Conservation (phyloP, 345 rosid genomes). For the Sapria himalayana region DNA sequence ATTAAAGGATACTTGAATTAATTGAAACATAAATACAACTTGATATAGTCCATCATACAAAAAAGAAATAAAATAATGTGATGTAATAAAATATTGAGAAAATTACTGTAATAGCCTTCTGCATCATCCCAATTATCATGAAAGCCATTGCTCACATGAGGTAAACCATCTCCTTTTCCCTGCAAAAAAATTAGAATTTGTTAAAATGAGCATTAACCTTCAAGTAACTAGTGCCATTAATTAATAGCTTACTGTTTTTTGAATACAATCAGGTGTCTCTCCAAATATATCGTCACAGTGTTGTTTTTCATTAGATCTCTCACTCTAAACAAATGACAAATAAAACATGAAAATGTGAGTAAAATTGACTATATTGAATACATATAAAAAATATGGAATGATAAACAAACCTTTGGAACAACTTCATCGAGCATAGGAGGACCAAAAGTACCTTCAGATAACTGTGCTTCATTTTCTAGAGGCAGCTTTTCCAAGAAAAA, state of each 20-base stretch:
- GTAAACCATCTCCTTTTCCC: conserved; percentile 57
- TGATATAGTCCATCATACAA: no score
- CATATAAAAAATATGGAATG: not conserved
- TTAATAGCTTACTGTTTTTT: conserved; percentile 43
- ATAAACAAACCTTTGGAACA: conserved; percentile 61
- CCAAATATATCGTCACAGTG: conserved; percentile 91
- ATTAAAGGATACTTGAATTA: no score
- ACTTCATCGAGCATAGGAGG: conserved; percentile 85
- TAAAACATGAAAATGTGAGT: conserved; percentile 5
- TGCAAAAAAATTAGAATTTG: conserved; percentile 15
- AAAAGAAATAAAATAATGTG: not conserved
- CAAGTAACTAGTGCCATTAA: not conserved
- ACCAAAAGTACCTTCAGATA: conserved; percentile 20
- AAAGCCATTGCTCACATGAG: conserved; percentile 55
- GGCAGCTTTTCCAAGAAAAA: conserved; percentile 42
- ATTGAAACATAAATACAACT: no score
- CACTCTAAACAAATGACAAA: conserved; percentile 43
- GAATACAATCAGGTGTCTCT: conserved; percentile 65
- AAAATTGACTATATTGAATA: not conserved
- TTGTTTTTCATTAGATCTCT: conserved; percentile 50
- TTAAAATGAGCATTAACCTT: not conserved
- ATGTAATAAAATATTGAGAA: not conserved
- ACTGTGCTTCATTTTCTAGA: conserved; percentile 19
- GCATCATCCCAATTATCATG: conserved; percentile 99
- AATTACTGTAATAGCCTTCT: conserved; percentile 82